phyloP scores from a whole-genome alignment of 2,329 filamentous ascomycete genomes.

The Cytospora schulzeri region DNA sequence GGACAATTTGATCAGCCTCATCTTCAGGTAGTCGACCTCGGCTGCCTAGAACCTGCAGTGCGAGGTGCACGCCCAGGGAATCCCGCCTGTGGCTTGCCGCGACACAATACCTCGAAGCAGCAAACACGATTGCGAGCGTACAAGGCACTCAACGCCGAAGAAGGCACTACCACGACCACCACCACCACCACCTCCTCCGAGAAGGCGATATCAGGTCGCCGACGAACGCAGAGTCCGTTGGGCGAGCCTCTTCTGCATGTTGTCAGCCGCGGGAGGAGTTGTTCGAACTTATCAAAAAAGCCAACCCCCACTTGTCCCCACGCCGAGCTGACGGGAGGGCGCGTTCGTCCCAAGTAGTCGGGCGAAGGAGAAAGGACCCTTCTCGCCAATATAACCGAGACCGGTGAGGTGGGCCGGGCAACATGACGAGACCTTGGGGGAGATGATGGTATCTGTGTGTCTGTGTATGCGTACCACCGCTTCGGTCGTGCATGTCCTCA shows the following conservation, averaged over 20 bases:
- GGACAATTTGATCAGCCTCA: constrained; percentile 18
- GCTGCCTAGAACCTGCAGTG: constrained; percentile 34
- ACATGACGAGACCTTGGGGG: not conserved
- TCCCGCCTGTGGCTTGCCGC: constrained; percentile 38
- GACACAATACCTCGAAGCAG: constrained; percentile 43
- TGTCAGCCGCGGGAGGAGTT: not conserved
- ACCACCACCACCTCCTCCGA: constrained; percentile 44
- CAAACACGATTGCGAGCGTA: constrained; percentile 48
- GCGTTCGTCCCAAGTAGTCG: constrained; percentile 37
- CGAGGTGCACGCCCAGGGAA: constrained; percentile 34
- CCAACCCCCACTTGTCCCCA: not conserved
- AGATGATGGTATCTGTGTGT: not conserved
- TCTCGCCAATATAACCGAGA: constrained; percentile 25
- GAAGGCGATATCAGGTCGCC: constrained; percentile 42
- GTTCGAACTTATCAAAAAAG: not conserved
- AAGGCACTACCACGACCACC: too few relatives aligned
- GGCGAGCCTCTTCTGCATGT: constrained; percentile 33
- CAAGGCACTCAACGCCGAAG: too few relatives aligned
- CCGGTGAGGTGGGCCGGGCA: constrained; percentile 22
- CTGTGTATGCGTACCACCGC: constrained; percentile 38
- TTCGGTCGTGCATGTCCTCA: constrained; percentile 44
- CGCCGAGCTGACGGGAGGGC: constrained; percentile 31
- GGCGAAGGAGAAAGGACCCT: constrained; percentile 19
- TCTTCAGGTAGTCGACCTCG: constrained; percentile 33
- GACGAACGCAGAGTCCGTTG: constrained; percentile 37